Evolutionary conservation across 176 grass and related monocot genomes (phyloP).

Genomic region (Chloris gayana): DNA sequence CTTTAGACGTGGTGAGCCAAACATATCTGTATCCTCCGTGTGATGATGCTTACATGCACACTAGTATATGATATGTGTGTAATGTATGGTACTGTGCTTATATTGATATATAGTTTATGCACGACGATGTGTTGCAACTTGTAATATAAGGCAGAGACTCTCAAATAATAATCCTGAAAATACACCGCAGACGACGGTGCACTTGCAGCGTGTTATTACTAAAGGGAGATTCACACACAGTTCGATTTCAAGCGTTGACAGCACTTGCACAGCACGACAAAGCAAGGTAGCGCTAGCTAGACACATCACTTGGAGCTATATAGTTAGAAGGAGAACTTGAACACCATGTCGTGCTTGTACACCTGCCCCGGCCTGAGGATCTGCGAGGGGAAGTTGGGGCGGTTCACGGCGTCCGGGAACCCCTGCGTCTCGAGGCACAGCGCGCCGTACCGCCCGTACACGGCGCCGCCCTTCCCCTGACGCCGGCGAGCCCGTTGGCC

Average conservation of each 20-base stretch:
- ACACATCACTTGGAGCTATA: too few relatives aligned
- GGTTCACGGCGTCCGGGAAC: constrained; percentile 86
- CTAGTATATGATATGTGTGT: background rate
- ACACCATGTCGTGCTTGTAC: constrained; percentile 70
- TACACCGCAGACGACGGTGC: background rate
- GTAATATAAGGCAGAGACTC: background rate
- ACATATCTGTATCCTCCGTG: too few relatives aligned
- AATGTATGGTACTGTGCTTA: background rate
- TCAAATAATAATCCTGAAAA: background rate
- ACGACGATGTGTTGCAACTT: background rate
- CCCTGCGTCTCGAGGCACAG: constrained; percentile 91
- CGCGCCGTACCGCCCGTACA: constrained; percentile 57
- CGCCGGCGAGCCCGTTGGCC: constrained; percentile 39
- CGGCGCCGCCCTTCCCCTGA: constrained; percentile 60
- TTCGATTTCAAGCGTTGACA: background rate
- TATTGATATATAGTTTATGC: background rate
- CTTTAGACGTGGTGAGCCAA: too few relatives aligned
- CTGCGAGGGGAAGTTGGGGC: constrained; percentile 71
- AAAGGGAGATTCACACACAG: background rate
- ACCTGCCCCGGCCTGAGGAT: constrained; percentile 59
- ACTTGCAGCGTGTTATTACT: background rate
- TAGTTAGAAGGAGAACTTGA: constrained; percentile 63
- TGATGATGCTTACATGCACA: too few relatives aligned
- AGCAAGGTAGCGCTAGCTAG: too few relatives aligned
- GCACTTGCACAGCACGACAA: too few relatives aligned